Conservation (phyloP, 176 grass and related monocot genomes). For the Musa acuminata region DNA sequence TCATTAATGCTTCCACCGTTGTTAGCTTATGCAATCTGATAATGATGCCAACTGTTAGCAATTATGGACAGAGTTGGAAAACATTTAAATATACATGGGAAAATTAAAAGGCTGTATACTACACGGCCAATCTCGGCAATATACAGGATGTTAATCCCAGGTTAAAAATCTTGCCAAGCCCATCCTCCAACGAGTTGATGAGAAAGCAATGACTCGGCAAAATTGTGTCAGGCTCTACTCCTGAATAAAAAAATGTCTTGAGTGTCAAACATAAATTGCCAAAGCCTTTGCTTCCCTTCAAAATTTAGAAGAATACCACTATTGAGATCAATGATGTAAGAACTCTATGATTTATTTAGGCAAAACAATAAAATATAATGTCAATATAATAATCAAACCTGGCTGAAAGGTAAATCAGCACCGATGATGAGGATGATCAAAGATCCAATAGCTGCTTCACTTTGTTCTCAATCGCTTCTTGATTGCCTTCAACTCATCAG, state of each 20-base stretch:
- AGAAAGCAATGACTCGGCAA: neutral
- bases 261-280: too few relatives aligned
- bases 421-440: neutral
- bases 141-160: neutral
- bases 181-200: neutral
- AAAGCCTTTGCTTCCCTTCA: neutral
- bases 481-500: neutral
- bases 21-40: too few relatives aligned
- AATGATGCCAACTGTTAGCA: too few relatives aligned
- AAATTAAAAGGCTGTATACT: too few relatives aligned
- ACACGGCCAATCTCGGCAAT: too few relatives aligned
- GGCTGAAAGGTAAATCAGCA: neutral
- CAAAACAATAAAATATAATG: neutral
- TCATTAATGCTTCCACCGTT: too few relatives aligned
- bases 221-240: too few relatives aligned
- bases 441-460: neutral
- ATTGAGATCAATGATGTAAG: neutral
- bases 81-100: too few relatives aligned
- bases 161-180: neutral
- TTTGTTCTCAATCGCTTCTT: constrained; percentile 4
- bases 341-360: too few relatives aligned
- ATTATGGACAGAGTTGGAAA: too few relatives aligned
- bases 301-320: neutral
- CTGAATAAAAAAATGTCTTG: too few relatives aligned
- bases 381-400: neutral